phyloP scores from a whole-genome alignment of 345 rosid species.

The Hirschfeldia incana region DNA sequence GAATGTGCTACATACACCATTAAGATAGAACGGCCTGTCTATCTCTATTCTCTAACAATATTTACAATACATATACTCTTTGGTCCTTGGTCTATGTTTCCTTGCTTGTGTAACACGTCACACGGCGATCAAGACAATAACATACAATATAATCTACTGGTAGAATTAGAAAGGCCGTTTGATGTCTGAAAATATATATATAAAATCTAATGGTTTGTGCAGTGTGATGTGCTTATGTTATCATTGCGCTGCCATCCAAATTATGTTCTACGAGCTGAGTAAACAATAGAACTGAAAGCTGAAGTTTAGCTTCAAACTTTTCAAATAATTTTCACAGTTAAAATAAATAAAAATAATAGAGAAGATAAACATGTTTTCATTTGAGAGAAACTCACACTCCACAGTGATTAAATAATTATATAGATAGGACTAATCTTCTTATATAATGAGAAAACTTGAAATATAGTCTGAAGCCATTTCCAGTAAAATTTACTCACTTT shows the following conservation, averaged over 20 bases:
- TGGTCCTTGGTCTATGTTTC: neutral
- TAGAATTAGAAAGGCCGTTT: neutral
- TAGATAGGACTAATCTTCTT: neutral
- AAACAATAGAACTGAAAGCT: neutral
- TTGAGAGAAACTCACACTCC: neutral
- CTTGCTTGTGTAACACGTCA: neutral
- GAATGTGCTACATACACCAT: neutral
- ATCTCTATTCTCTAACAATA: neutral
- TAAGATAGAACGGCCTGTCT: neutral
- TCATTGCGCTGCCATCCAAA: neutral
- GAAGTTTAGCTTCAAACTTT: neutral
- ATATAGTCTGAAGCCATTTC: neutral
- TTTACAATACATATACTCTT: neutral
- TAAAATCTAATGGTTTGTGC: neutral
- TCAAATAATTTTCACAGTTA: neutral
- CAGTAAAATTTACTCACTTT: neutral
- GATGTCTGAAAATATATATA: no score
- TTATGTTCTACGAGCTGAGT: neutral
- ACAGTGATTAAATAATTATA: neutral
- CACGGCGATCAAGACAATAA: neutral
- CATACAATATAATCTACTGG: neutral
- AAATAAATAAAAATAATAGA: neutral
- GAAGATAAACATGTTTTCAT: neutral
- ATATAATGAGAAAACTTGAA: neutral
- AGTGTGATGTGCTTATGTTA: neutral